Conservation (phyloP, 768 basidiomycete genomes). For the Hericium alpestre region DNA sequence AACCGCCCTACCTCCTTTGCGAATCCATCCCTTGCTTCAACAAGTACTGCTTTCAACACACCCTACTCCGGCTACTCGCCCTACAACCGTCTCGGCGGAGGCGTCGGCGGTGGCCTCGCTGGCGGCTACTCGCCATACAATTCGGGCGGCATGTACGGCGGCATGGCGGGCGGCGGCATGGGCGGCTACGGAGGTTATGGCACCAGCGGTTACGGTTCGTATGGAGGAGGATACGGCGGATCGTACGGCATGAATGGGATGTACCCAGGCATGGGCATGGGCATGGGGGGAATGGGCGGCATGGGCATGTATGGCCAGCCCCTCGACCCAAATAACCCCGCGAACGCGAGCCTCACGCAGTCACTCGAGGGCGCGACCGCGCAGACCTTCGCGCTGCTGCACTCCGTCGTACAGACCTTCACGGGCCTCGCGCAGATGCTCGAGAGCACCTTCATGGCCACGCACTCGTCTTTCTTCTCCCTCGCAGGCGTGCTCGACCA, state of each 20-base stretch:
- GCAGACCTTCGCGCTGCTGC: conserved; percentile 86
- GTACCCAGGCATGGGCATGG: conserved; percentile 27
- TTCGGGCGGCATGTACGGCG: conserved; percentile 33
- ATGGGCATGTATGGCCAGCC: conserved; percentile 31
- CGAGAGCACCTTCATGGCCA: conserved; percentile 95
- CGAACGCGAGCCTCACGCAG: conserved; percentile 65
- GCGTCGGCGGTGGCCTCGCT: conserved; percentile 7
- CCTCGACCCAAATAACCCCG: conserved; percentile 33
- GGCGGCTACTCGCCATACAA: conserved; percentile 25
- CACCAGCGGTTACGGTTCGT: conserved; percentile 21
- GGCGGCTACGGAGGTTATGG: conserved; percentile 26
- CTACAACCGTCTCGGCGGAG: conserved; percentile 32
- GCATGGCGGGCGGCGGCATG: conserved; percentile 25
- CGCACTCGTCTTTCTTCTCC: conserved; percentile 89
- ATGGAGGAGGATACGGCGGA: conserved; percentile 18
- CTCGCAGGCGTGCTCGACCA: conserved; percentile 97
- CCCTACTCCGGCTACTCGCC: conserved; percentile 28
- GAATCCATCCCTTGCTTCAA: conserved; percentile 6
- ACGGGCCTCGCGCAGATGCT: conserved; percentile 93
- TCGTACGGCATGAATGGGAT: conserved; percentile 32
- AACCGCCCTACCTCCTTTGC: conserved; percentile 48
- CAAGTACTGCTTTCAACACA: conserved; percentile 22
- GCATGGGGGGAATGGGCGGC: conserved; percentile 27
- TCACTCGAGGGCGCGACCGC: conserved; percentile 84
- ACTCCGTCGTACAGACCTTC: conserved; percentile 93